Evolutionary conservation across 1,139 yeast species (phyloP), one percentile per base, ranked within the genome.

Genomic region (Suhomyces coccinellae): DNA sequence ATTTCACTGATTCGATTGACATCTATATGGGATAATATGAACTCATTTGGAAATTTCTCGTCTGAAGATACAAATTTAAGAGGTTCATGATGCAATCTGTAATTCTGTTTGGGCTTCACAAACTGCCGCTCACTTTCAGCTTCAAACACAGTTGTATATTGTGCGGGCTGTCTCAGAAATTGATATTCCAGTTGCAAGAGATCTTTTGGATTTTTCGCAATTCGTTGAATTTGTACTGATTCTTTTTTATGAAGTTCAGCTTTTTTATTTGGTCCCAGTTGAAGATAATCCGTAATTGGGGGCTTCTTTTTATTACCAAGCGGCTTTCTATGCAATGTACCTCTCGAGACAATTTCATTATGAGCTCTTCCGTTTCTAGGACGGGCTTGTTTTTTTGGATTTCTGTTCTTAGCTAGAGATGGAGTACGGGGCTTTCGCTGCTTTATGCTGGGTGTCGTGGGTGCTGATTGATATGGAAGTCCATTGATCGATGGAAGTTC

Each of bases 131-230:
- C 52, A 44, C 71, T 69, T 45, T 71, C 77, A 0, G 66, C 74
- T 53, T 74, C 79, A 44, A 68, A 57, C 0, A 55, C 66, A 0
- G 68, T 63, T 1, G 78, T 73, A 26, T 61, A 57, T 22, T 56
- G 53, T n/a, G 48, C 45, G 0, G 77, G 76, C 12, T 55, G 52
- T 43, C 75, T 59, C 52, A 56, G 63, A 47, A 61, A 68, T 10
- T 54, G 49, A 39, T 59, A 63, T 22, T 53, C 51, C 36, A 50
- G 40, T 15, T 38, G 50, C 30, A 52, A 46, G 4, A 51, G 14
- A 8, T 56, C 57, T 33, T 46, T 51, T 13, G 45, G 29, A n/a
- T 24, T 47, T 14, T 17, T 33, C 11, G 13, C 13, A 8, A 7
- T 16, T 4, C 14, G 9, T 11, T 17, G 24, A 6, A 14, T 14